Conservation (phyloP, 202 grass and related monocot species). For the Panicum virgatum region DNA sequence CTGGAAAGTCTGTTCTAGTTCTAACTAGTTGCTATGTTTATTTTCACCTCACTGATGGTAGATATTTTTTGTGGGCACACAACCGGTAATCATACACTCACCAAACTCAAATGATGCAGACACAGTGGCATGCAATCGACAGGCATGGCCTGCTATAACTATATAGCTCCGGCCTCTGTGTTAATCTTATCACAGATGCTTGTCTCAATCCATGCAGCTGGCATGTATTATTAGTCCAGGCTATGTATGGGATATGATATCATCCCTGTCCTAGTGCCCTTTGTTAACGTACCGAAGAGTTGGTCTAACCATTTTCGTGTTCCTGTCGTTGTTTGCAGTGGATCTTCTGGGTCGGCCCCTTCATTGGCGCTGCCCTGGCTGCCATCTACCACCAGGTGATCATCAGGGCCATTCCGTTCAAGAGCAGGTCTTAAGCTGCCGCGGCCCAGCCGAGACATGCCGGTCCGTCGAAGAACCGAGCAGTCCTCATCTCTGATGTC, state of each 20-base stretch:
- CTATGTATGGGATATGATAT: neutral
- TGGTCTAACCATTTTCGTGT: neutral
- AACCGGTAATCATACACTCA: conserved; percentile 4
- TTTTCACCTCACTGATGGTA: neutral
- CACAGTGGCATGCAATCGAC: neutral
- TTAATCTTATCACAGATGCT: neutral
- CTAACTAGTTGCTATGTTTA: no score
- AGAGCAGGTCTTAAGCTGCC: conserved; percentile 68
- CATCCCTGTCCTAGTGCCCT: neutral
- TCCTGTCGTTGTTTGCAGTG: conserved; percentile 57
- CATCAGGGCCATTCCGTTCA: conserved; percentile 97
- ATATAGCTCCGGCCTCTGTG: neutral
- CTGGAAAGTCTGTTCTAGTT: conserved; percentile 20
- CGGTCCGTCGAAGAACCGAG: conserved; percentile 24
- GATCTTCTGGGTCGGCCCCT: conserved; percentile 99
- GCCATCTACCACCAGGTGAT: conserved; percentile 97
- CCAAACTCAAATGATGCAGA: conserved; percentile 13
- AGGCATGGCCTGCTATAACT: neutral
- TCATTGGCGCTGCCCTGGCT: conserved; percentile 81
- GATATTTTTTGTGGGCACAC: neutral
- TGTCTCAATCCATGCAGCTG: neutral
- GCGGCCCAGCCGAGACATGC: neutral
- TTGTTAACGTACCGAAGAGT: conserved; percentile 4
- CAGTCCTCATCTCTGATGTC: conserved; percentile 33
- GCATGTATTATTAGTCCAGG: conserved; percentile 6